Conservation (phyloP, 2,329 filamentous ascomycete genomes). For the Pyrenochaeta sp. region DNA sequence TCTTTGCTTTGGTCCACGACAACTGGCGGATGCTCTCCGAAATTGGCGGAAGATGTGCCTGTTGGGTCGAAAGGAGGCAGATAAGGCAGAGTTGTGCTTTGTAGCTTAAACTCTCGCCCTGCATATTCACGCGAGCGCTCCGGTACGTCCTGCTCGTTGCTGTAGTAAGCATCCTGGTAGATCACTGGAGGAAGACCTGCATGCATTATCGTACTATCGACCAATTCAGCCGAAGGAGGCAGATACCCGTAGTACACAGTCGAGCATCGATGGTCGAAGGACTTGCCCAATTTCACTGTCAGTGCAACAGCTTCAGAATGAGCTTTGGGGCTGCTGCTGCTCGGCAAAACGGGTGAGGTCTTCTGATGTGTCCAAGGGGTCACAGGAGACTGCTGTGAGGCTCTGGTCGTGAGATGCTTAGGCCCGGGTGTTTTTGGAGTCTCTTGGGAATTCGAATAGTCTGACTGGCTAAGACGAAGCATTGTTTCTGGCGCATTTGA, state of each 20-base stretch:
- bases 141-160: constrained; percentile 83
- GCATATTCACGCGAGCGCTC: constrained; percentile 81
- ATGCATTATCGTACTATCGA: constrained; percentile 66
- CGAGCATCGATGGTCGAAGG: constrained; percentile 25
- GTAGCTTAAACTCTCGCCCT: constrained; percentile 82
- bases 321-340: constrained; percentile 24
- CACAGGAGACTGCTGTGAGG: constrained; percentile 28
- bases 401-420: constrained; percentile 26
- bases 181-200: constrained; percentile 71
- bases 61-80: constrained; percentile 79
- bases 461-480: constrained; percentile 72
- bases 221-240: constrained; percentile 55
- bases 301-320: constrained; percentile 29
- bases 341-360: constrained; percentile 25
- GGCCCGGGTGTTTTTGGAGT: constrained; percentile 36
- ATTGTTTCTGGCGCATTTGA: constrained; percentile 70
- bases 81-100: constrained; percentile 78
- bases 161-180: constrained; percentile 87
- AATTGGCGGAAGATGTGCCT: constrained; percentile 64
- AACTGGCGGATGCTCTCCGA: constrained; percentile 61
- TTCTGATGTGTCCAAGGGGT: constrained; percentile 48
- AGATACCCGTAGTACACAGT: constrained; percentile 47
- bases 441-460: constrained; percentile 59
- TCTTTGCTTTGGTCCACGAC: constrained; percentile 62
- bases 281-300: constrained; percentile 19